These are phyloP conservation scores for Eucalyptus sp. DNA, from an alignment of 345 rosid genomes.

Conservation along the genomic window DNA sequence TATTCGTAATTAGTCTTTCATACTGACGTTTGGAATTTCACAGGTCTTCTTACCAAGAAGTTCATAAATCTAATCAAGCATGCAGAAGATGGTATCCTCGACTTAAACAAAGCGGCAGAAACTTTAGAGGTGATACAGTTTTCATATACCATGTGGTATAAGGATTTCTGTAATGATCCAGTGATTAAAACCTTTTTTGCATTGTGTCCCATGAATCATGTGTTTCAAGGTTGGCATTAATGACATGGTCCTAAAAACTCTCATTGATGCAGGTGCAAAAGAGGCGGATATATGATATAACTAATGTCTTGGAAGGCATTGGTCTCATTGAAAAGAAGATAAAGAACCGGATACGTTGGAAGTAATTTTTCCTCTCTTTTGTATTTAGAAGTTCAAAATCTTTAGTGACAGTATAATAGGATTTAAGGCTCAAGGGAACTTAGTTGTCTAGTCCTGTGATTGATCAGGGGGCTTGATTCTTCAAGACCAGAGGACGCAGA, in stretches of 20 bases:
- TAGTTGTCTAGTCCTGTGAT: not conserved
- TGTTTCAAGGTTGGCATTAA: not conserved
- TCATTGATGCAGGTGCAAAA: conserved; percentile 56
- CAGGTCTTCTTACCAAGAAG: conserved; percentile 91
- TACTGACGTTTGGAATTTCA: not conserved
- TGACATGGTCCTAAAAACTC: not conserved
- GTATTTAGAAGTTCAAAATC: not conserved
- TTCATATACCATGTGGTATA: not conserved
- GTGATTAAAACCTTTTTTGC: not conserved
- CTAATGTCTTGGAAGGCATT: conserved; percentile 98
- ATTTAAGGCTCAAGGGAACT: not conserved
- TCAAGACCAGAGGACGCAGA: conserved; percentile 46
- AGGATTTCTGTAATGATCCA: not conserved
- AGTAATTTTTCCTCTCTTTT: conserved; percentile 26
- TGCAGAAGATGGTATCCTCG: conserved; percentile 84
- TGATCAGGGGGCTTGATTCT: conserved; percentile 69
- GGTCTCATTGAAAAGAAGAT: conserved; percentile 94
- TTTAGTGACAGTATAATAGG: not conserved
- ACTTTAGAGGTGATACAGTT: conserved; percentile 55
- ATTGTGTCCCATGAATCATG: not conserved
- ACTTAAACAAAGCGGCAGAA: conserved; percentile 88
- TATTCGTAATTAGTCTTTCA: not conserved
- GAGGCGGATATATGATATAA: conserved; percentile 96
- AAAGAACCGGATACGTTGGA: conserved; percentile 90
- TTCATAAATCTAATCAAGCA: conserved; percentile 71